Percentiles rank a stretch among this genome's conserved stretches.
phyloP scores from a whole-genome alignment of 306 rosid genomes.

The Quercus agrifolia region DNA sequence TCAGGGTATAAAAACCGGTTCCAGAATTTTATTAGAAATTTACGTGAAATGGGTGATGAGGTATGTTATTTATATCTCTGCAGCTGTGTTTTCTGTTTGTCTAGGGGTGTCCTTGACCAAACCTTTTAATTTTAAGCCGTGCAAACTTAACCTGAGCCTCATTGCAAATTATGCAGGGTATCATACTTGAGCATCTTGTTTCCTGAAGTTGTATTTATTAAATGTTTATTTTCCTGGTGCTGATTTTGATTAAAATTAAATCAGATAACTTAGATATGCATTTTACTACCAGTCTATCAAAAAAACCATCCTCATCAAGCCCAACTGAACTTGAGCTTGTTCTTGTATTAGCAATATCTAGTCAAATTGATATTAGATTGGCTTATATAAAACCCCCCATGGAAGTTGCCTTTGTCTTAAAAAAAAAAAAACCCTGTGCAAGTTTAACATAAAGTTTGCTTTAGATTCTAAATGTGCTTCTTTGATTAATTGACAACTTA shows the following conservation, averaged over 20 bases:
- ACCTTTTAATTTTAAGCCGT: not conserved
- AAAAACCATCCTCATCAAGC: not conserved
- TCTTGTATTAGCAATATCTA: conserved; percentile 5
- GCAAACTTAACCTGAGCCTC: not conserved
- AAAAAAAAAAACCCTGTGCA: no score
- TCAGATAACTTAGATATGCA: not conserved
- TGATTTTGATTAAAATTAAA: not conserved
- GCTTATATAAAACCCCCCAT: not conserved
- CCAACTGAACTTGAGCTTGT: conserved; percentile 5
- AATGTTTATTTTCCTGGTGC: not conserved
- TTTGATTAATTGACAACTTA: conserved; percentile 11
- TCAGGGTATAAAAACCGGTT: conserved; percentile 61
- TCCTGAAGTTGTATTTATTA: not conserved
- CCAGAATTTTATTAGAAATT: conserved; percentile 56
- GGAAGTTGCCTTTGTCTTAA: not conserved
- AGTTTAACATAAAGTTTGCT: not conserved
- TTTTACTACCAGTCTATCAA: not conserved
- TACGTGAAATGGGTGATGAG: conserved; percentile 70
- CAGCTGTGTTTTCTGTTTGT: not conserved
- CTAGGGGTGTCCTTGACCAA: not conserved
- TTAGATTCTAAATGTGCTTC: not conserved
- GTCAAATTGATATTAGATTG: not conserved
- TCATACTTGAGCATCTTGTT: not conserved
- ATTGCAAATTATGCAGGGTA: not conserved
- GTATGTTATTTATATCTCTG: conserved; percentile 18